Percentiles rank a stretch among this genome's conserved stretches.
Conservation (phyloP, 768 basidiomycete genomes). For the Brasilioporus rufonigricans region DNA sequence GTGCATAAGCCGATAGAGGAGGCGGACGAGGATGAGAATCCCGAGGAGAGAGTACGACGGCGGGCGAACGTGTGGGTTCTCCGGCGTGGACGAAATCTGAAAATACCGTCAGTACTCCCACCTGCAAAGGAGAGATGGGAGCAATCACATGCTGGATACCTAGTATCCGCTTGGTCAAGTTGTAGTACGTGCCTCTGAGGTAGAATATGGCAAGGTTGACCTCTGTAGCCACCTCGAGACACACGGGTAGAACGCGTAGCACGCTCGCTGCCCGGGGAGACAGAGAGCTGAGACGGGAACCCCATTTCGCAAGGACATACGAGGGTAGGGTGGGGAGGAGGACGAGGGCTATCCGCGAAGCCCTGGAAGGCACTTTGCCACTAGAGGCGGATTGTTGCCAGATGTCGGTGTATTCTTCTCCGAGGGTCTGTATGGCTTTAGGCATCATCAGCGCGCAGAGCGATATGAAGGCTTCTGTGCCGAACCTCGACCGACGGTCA, state of each 20-base stretch:
- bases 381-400: conserved; percentile 62
- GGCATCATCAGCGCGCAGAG: conserved; percentile 7
- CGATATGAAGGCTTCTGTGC: neutral
- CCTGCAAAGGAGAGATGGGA: neutral
- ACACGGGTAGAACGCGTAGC: conserved; percentile 42
- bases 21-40: conserved; percentile 61
- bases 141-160: conserved; percentile 64
- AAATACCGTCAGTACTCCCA: neutral
- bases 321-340: conserved; percentile 65
- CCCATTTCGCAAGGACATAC: conserved; percentile 56
- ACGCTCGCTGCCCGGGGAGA: conserved; percentile 30
- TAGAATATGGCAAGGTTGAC: conserved; percentile 82
- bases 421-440: conserved; percentile 75
- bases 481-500: conserved; percentile 74
- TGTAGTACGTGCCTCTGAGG: conserved; percentile 76
- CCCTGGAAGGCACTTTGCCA: conserved; percentile 40
- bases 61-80: conserved; percentile 67
- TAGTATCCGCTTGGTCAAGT: conserved; percentile 62
- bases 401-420: conserved; percentile 89
- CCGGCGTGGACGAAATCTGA: conserved; percentile 72
- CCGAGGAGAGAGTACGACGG: conserved; percentile 89
- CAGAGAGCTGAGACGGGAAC: conserved; percentile 37
- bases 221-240: conserved; percentile 60
- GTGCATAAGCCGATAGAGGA: conserved; percentile 57
- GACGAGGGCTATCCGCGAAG: conserved; percentile 51